These are phyloP conservation scores for Coprinopsis strossmayeri DNA, from an alignment of 768 basidiomycete species.

Conservation along the genomic window DNA sequence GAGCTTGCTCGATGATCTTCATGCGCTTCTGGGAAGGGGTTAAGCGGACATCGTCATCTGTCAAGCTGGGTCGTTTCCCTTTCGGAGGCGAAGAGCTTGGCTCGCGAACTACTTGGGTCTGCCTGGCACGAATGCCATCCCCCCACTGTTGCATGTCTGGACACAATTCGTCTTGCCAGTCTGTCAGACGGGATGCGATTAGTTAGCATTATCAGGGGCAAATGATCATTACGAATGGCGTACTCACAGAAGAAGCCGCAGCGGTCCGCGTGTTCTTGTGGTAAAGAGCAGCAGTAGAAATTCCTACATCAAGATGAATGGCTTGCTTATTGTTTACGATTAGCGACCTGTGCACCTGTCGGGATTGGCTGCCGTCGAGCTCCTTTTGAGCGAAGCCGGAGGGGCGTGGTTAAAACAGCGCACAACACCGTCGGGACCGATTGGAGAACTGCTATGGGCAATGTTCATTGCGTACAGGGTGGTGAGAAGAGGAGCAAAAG, in stretches of 20 bases:
- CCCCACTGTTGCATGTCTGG: background rate
- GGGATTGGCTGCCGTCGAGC: constrained; percentile 24
- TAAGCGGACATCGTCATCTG: background rate
- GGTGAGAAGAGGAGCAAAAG: constrained; percentile 1
- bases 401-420: constrained; percentile 21
- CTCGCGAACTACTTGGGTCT: background rate
- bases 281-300: constrained; percentile 32
- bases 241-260: constrained; percentile 34
- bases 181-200: background rate
- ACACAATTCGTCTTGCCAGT: constrained; percentile 7
- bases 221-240: background rate
- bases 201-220: background rate
- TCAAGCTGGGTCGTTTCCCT: background rate
- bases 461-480: constrained; percentile 10
- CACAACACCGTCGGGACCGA: constrained; percentile 23
- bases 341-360: too few species aligned
- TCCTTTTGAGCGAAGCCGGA: constrained; percentile 16
- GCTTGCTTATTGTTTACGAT: too few species aligned
- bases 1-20: constrained; percentile 16
- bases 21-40: constrained; percentile 17
- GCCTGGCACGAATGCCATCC: background rate
- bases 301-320: too few species aligned
- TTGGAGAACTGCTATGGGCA: constrained; percentile 15
- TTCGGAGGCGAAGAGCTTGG: background rate
- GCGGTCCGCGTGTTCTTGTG: constrained; percentile 12